Conservation (phyloP, 768 basidiomycete species). For the Lactarius trivialis region DNA sequence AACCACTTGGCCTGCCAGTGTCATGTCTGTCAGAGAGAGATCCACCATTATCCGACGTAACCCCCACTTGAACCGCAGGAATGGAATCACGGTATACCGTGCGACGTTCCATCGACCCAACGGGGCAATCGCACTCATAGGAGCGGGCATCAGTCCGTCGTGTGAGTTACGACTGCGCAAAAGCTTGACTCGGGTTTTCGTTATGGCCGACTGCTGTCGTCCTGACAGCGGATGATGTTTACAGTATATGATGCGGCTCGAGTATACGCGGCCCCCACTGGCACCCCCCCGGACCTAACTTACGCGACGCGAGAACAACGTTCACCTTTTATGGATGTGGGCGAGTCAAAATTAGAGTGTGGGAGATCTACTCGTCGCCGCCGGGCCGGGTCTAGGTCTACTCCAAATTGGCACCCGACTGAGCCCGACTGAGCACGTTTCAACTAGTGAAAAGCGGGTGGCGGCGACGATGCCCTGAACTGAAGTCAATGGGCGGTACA, state of each 20-base stretch:
- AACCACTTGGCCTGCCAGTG: too few relatives aligned
- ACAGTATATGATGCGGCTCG: too few relatives aligned
- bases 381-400: background rate
- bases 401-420: background rate
- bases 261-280: too few relatives aligned
- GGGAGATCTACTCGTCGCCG: background rate
- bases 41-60: background rate
- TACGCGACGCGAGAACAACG: background rate
- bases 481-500: background rate
- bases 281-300: too few relatives aligned
- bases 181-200: too few relatives aligned
- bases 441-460: background rate
- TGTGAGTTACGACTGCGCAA: too few relatives aligned
- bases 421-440: background rate
- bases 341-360: background rate
- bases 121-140: constrained; percentile 1
- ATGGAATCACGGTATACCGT: constrained; percentile 4
- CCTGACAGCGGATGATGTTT: too few relatives aligned
- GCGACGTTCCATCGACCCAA: constrained; percentile 9
- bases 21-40: too few relatives aligned
- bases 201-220: too few relatives aligned
- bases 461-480: background rate
- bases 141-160: background rate
- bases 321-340: background rate
- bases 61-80: background rate